Percentiles rank a stretch among this genome's conserved stretches.
These are phyloP conservation scores for Coffea humblotiana DNA, from an alignment of 305 asterid genomes.

Conservation along the genomic window DNA sequence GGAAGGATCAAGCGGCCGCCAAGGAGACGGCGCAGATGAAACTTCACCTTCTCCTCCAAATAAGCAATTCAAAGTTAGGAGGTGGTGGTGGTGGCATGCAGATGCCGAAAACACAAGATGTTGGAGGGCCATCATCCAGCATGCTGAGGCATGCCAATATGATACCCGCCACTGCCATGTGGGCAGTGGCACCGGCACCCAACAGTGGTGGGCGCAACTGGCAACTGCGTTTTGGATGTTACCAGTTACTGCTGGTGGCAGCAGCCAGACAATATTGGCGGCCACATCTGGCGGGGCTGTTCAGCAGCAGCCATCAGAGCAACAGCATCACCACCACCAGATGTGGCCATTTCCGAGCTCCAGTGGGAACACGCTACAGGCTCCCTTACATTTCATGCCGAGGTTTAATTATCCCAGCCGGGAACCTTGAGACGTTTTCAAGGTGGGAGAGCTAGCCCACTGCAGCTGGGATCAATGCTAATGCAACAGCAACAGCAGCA, in stretches of 20 bases:
- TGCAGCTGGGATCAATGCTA: slow-evolving; percentile 61
- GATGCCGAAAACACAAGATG: slow-evolving; percentile 24
- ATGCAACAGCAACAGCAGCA: slow-evolving; percentile 48
- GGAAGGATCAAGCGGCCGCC: slow-evolving; percentile 41
- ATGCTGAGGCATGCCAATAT: slow-evolving; percentile 37
- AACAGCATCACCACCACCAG: slow-evolving; percentile 35
- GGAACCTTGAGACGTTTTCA: slow-evolving; percentile 52
- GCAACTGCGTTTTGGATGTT: slow-evolving; percentile 71
- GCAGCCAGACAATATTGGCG: slow-evolving; percentile 24
- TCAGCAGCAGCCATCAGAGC: slow-evolving; percentile 26
- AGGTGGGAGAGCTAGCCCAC: slow-evolving; percentile 39
- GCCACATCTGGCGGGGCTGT: slow-evolving; percentile 26
- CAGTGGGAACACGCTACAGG: slow-evolving; percentile 43
- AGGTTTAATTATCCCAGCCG: slow-evolving; percentile 57
- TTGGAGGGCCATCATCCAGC: slow-evolving; percentile 34
- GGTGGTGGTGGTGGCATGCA: slow-evolving; percentile 7
- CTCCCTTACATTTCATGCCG: slow-evolving; percentile 66
- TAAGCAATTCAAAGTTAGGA: slow-evolving; percentile 47
- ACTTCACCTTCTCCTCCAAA: slow-evolving; percentile 56
- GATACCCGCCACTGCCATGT: slow-evolving; percentile 50
- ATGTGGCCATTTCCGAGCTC: slow-evolving; percentile 64
- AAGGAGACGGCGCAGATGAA: slow-evolving; percentile 35
- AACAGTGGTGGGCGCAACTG: slow-evolving; percentile 33
- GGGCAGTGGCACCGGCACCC: slow-evolving; percentile 62
- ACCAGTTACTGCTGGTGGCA: slow-evolving; percentile 41